Base-by-base conservation (phyloP, 2,329 filamentous ascomycete genomes). In the Neofusicoccum ribis region DNA sequence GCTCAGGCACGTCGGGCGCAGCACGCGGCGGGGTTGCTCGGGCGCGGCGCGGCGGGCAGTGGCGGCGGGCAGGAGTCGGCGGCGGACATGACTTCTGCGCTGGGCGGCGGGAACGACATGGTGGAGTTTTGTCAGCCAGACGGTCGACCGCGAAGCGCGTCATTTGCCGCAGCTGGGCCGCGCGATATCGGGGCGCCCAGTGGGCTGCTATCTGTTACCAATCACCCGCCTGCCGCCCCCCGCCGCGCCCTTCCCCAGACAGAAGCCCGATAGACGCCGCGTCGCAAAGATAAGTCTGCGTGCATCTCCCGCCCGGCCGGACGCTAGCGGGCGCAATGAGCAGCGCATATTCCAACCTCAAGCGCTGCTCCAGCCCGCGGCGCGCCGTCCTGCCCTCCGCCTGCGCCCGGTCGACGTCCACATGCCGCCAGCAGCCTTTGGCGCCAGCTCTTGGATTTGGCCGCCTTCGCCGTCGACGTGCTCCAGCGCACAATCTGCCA, bases 51-150 rank as follows among this genome's bases (percentile, higher is more conserved):
- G 17, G 52, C 37, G 52, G 15, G 12, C 52, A 7, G 27, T 31
- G 27, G 36, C 11, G 39, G 23, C 23, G 23, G 17, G 50, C 31
- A 27, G 56, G 43, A 37, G 43, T 37, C 56, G 39, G 54, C 41
- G 12, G 15, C 27, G 23, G 56, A 36, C 56, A 60, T 60, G 43
- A 20, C 43, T 47, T 36, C 31, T 36, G 43, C 56, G 39, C 27
- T 39, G 51, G 20, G 51, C 36, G 17, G 36, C 14, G 15, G 20
- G 20, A 31, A 1, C 5, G 37, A 46, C 17, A 59, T 34, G 54
- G 56, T 47, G 41, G 43, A 47, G 56, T 60, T 60, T 60, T 60
- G 56, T 60, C 56, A 60, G 43, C 56, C 39, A 59, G 39, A 59
- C 17, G 54, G 54, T 37, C 37, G 12, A 46, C 27, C 23, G 15